Evolutionary conservation across 1,284 basidiomycete species (phyloP).

Genomic region (Coniferiporia sulphurascens): DNA sequence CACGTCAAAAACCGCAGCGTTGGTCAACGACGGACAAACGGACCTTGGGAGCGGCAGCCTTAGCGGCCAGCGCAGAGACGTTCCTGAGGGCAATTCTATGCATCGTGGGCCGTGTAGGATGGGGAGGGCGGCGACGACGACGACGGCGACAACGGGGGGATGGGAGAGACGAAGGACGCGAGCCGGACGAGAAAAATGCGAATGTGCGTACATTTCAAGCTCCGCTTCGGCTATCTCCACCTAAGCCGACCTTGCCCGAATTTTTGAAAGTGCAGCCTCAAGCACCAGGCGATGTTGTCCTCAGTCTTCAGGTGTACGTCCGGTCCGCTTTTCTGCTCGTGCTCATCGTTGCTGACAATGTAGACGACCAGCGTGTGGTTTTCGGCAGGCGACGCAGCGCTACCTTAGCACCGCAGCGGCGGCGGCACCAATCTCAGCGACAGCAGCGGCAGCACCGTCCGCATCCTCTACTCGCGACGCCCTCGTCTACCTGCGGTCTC

Average conservation of each 20-base stretch:
- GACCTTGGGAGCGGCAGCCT: slow-evolving; percentile 56
- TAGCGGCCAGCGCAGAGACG: slow-evolving; percentile 60
- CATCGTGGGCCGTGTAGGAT: slow-evolving; percentile 50
- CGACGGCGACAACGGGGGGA: slow-evolving; percentile 28
- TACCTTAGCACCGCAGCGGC: slow-evolving; percentile 4
- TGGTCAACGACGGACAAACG: slow-evolving; percentile 16
- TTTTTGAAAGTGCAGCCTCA: neutral
- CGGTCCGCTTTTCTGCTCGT: neutral
- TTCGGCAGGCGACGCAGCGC: neutral
- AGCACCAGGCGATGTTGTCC: neutral
- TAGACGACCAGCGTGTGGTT: neutral
- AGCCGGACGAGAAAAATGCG: slow-evolving; percentile 6
- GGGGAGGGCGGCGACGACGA: slow-evolving; percentile 13
- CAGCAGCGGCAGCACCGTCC: neutral
- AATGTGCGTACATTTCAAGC: slow-evolving; percentile 22
- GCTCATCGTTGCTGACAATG: neutral
- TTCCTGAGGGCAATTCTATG: slow-evolving; percentile 86
- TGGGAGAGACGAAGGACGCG: slow-evolving; percentile 29
- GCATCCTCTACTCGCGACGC: slow-evolving; percentile 36
- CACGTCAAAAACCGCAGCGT: slow-evolving; percentile 18
- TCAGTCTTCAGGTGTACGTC: slow-evolving; percentile 5
- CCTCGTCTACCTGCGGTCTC: slow-evolving; percentile 67
- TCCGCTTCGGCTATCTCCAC: slow-evolving; percentile 25
- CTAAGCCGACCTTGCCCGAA: neutral
- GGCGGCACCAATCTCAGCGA: neutral